phyloP scores from a whole-genome alignment of 2,329 filamentous ascomycete genomes.

The Aspergillus eucalypticola region DNA sequence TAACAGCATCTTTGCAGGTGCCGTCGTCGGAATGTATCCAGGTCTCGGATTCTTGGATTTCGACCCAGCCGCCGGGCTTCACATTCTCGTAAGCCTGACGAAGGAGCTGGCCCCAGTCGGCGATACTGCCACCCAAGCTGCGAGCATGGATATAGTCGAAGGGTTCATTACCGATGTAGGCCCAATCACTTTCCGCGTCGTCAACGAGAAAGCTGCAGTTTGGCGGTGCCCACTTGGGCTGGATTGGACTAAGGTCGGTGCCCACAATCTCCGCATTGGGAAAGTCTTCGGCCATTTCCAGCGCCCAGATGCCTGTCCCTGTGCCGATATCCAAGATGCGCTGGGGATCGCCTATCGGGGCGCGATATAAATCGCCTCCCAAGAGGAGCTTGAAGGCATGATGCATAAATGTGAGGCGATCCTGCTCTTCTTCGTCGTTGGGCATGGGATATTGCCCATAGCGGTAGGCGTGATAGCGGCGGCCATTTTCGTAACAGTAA shows the following conservation, averaged over 20 bases:
- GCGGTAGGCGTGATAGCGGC: slow-evolving; percentile 47
- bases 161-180: slow-evolving; percentile 36
- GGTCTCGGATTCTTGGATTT: slow-evolving; percentile 37
- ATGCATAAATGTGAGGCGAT: slow-evolving; percentile 44
- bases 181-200: slow-evolving; percentile 44
- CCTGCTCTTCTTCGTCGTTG: slow-evolving; percentile 49
- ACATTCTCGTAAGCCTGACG: slow-evolving; percentile 34
- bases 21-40: slow-evolving; percentile 34
- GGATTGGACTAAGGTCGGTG: slow-evolving; percentile 40
- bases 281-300: slow-evolving; percentile 48
- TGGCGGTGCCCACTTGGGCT: slow-evolving; percentile 46
- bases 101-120: slow-evolving; percentile 35
- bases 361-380: slow-evolving; percentile 40
- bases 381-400: slow-evolving; percentile 40
- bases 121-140: slow-evolving; percentile 39
- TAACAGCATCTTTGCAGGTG: slow-evolving; percentile 26
- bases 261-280: slow-evolving; percentile 38
- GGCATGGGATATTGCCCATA: slow-evolving; percentile 45
- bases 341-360: slow-evolving; percentile 33
- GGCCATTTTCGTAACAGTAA: slow-evolving; percentile 45
- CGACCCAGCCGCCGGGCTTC: slow-evolving; percentile 40
- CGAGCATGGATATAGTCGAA: slow-evolving; percentile 46
- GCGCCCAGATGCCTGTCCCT: slow-evolving; percentile 36
- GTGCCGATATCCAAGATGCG: slow-evolving; percentile 38
- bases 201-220: slow-evolving; percentile 55